phyloP scores from a whole-genome alignment of 148 eudicot genomes.

The Vaccinium corymbosum region DNA sequence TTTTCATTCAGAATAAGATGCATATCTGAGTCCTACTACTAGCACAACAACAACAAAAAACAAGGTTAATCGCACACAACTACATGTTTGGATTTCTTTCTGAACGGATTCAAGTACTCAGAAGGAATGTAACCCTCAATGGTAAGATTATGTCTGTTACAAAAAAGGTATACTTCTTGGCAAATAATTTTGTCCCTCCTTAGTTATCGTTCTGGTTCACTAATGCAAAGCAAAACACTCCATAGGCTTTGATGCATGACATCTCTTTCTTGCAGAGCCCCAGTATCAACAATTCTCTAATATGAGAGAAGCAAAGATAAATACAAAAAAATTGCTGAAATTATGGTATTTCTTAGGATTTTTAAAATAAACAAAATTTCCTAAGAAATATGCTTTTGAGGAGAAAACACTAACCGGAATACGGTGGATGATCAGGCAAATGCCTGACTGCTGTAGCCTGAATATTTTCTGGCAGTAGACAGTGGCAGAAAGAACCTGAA shows the following conservation, averaged over 20 bases:
- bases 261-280: no score
- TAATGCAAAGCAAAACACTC: not conserved
- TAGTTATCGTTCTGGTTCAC: not conserved
- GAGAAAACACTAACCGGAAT: slow-evolving; percentile 47
- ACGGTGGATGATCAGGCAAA: slow-evolving; percentile 50
- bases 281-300: slow-evolving; percentile 1
- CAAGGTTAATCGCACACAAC: no score
- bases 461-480: slow-evolving; percentile 74
- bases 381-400: not conserved
- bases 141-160: no score
- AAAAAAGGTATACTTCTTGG: no score
- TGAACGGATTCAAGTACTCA: not conserved
- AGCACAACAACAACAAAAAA: no score
- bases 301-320: not conserved
- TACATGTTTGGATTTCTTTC: not conserved
- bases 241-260: not conserved
- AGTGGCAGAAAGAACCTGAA: slow-evolving; percentile 80
- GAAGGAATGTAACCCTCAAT: not conserved
- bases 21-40: not conserved
- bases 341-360: not conserved
- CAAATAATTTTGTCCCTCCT: no score
- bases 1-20: not conserved
- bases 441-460: slow-evolving; percentile 63
- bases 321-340: not conserved
- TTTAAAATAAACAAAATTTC: not conserved